Base-by-base conservation (phyloP, 23 red algal species). In the Gracilaria caudata region DNA sequence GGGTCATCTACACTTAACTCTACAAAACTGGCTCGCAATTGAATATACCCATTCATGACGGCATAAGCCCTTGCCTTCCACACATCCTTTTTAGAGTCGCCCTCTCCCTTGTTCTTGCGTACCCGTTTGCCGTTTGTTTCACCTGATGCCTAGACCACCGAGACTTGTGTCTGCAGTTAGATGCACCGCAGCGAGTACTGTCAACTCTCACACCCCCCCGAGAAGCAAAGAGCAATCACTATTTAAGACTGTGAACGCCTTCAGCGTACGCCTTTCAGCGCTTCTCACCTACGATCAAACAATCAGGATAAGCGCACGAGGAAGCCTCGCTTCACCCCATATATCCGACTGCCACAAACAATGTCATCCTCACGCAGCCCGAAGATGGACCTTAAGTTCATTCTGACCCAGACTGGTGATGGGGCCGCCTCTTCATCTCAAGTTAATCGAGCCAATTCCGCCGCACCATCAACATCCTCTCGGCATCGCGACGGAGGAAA, bases 331-430 rank as follows among this genome's bases (percentile, higher is more conserved):
- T 16, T 56, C 53, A 56, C 16, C 4, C 9, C 21, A 60, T 9
- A 9, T 7, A 9, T 49, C 45, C 13, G 17, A 57, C 54, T 21
- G 17, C 11, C 17, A 57, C 46, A 61, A 7, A 19, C 70, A 46
- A 75, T 75, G 70, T 46, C 70, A 20, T 75, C 70, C 37, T 75
- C 70, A 75, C 70, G 70, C 70, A 75, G 70, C 43, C 70, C 70
- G 25, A 75, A 75, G 70, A 75, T 75, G 70, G 70, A 75, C 25
- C 21, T 75, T 11, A 75, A 75, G 4, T 75, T 49, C 70, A 46
- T 75, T 8, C 19, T 47, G 25, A 73, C 21, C 17, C 70, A 75
- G 20, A 28, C 60, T 7, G 70, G 43, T 10, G 25, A 25, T 29
- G 70, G 33, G 9, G 20, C 5, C 9, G 10, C 70, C 7, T 45